Evolutionary conservation across 1,139 yeast genomes (phyloP).

Genomic region (Pichiaceae sp.): DNA sequence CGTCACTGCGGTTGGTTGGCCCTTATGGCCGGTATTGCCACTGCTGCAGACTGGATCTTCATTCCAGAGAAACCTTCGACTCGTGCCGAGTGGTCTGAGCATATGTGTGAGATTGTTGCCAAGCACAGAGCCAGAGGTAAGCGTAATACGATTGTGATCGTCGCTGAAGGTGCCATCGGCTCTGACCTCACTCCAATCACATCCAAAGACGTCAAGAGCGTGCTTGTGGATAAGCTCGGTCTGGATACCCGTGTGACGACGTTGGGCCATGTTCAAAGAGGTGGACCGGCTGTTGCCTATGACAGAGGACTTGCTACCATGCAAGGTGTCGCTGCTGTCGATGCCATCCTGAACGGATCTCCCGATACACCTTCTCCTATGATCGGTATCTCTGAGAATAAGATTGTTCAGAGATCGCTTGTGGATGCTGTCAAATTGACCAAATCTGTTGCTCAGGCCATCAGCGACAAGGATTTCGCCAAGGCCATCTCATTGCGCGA

Average conservation of each 20-base stretch:
- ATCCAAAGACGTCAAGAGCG: constrained; percentile 59
- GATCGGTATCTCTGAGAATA: constrained; percentile 66
- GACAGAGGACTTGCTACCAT: constrained; percentile 69
- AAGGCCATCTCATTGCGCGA: constrained; percentile 43
- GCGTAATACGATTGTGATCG: constrained; percentile 72
- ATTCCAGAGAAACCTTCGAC: constrained; percentile 73
- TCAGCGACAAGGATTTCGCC: constrained; percentile 18
- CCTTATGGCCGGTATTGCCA: constrained; percentile 73
- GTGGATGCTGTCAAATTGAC: constrained; percentile 69
- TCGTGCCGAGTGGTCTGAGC: constrained; percentile 54
- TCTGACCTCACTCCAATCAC: constrained; percentile 58
- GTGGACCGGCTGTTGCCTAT: constrained; percentile 78
- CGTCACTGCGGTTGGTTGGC: constrained; percentile 88
- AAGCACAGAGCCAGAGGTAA: constrained; percentile 66
- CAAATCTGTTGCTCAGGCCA: constrained; percentile 56
- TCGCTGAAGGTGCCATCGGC: constrained; percentile 78
- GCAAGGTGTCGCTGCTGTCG: constrained; percentile 81
- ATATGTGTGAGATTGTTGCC: constrained; percentile 54
- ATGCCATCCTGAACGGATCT: constrained; percentile 60
- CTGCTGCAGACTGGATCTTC: constrained; percentile 73
- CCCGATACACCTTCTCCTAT: constrained; percentile 72
- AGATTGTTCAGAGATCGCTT: constrained; percentile 59
- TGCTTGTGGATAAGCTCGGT: constrained; percentile 55
- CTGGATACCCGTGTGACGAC: constrained; percentile 74
- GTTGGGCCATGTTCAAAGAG: constrained; percentile 79